A percentile compares a stretch with the other conserved stretches of the same genome.
Evolutionary conservation across 495 filamentous ascomycete species (phyloP).

Genomic region (Tuber borchii): DNA sequence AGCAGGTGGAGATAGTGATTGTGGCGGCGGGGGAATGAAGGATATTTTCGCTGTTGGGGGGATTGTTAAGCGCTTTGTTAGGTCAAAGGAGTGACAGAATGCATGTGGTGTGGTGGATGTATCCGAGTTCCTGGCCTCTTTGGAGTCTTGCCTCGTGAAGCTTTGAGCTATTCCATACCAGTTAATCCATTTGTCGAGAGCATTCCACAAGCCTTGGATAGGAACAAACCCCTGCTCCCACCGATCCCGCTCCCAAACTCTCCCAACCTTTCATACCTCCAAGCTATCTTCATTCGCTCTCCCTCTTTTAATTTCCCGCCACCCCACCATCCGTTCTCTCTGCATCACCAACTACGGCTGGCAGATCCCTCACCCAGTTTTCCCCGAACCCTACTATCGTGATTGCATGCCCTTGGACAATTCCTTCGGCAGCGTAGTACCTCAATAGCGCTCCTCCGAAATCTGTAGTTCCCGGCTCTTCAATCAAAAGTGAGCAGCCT

Average conservation of each 20-base stretch:
- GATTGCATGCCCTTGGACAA: conserved; percentile 83
- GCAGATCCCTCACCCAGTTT: conserved; percentile 74
- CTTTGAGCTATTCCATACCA: conserved; percentile 11
- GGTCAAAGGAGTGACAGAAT: conserved; percentile 86
- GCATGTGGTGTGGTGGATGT: conserved; percentile 39
- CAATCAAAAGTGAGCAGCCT: conserved; percentile 73
- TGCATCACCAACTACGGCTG: conserved; percentile 52
- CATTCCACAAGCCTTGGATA: not conserved
- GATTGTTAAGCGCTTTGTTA: conserved; percentile 70
- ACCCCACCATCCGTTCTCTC: conserved; percentile 45
- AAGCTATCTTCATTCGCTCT: conserved; percentile 97
- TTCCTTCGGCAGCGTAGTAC: conserved; percentile 88
- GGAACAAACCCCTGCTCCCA: conserved; percentile 46
- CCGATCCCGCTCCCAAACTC: conserved; percentile 55
- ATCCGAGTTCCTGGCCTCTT: not conserved
- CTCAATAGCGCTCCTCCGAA: conserved; percentile 77
- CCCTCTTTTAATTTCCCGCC: conserved; percentile 44
- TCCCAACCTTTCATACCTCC: conserved; percentile 85
- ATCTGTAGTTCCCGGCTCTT: conserved; percentile 90
- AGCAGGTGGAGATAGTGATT: not conserved
- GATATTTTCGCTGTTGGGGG: conserved; percentile 52
- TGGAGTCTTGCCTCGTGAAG: not conserved
- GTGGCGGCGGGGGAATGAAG: conserved; percentile 48
- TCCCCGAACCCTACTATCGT: conserved; percentile 76
- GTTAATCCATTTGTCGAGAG: not conserved